Base-by-base conservation (phyloP, 2,329 filamentous ascomycete genomes). In the Fonsecaea nubica region DNA sequence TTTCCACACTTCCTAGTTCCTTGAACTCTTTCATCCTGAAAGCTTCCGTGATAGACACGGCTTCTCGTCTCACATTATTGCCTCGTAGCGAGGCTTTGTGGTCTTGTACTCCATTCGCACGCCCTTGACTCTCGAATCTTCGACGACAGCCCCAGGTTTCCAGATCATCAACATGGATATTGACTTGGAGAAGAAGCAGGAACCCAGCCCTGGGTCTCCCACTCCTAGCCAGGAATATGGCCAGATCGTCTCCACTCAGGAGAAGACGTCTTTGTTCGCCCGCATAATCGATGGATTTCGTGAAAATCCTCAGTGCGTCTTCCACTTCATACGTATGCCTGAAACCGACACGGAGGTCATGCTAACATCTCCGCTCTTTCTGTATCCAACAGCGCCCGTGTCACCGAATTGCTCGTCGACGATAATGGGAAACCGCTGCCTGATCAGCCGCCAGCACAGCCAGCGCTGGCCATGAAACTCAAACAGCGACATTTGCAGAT, bases 401-500 rank as follows among this genome's bases (percentile, higher is more conserved):
- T 77, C 25, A 75, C 72, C n/a, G 62, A 68, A 21, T 59, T 71
- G 12, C 74, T 75, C 25, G 74, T 83, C 18, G 82, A 81, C 58
- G 81, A 81, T 7, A 82, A 86, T 77, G 84, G 84, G 56, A 81
- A 82, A 68, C 81, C 83, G 15, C 88, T 85, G 74, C 85, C 92
- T 75, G 80, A 92, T 69, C 89, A 92, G 75, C 76, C 76, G 60
- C 80, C 7, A 85, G 83, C 36, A 94, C 92, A 0, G 90, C 92
- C 1, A 86, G 89, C 69, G 90, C 83, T 98, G 57, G 87, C 90
- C 60, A 84, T 92, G 73, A 89, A 88, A 77, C 80, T 96, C 71
- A 94, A 95, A 80, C 89, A 89, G 25, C 85, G 92, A 56, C 94
- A 97, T 81, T 77, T 97, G 76, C 93, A 60, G 45, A 60, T 60